Evolutionary conservation across 2,329 filamentous ascomycete genomes (phyloP).

Genomic region (Geosmithia putterillii): DNA sequence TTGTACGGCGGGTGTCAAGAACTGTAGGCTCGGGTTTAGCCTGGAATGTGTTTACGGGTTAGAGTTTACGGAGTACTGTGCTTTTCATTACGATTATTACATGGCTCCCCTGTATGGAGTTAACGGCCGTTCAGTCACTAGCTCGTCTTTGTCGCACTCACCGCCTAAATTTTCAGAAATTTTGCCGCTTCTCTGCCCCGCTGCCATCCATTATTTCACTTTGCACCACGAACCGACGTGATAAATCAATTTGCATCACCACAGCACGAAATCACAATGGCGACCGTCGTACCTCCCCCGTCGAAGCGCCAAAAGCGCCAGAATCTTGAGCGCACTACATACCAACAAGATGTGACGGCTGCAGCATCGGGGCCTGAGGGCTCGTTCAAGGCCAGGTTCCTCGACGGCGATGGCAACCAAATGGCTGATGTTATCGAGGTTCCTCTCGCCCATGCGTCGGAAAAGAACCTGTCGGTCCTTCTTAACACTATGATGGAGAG

Average conservation of each 20-base stretch:
- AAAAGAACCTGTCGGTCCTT: constrained; percentile 80
- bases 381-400: constrained; percentile 75
- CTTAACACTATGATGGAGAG: constrained; percentile 74
- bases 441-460: constrained; percentile 70
- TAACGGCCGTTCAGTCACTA: not conserved
- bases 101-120: no score
- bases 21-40: not conserved
- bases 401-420: constrained; percentile 67
- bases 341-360: constrained; percentile 63
- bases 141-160: constrained; percentile 4
- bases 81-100: no score
- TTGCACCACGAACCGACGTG: not conserved
- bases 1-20: not conserved
- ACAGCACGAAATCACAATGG: constrained; percentile 39
- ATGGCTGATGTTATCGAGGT: constrained; percentile 59
- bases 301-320: constrained; percentile 80
- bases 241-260: not conserved
- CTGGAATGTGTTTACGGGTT: not conserved
- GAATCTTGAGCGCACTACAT: constrained; percentile 54
- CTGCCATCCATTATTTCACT: constrained; percentile 4
- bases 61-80: not conserved
- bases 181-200: constrained; percentile 6
- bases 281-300: constrained; percentile 70
- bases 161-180: constrained; percentile 14
- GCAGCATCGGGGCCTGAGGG: constrained; percentile 58